Evolutionary conservation across 306 rosid genomes (phyloP).

Genomic region (Inga leiocalycina): DNA sequence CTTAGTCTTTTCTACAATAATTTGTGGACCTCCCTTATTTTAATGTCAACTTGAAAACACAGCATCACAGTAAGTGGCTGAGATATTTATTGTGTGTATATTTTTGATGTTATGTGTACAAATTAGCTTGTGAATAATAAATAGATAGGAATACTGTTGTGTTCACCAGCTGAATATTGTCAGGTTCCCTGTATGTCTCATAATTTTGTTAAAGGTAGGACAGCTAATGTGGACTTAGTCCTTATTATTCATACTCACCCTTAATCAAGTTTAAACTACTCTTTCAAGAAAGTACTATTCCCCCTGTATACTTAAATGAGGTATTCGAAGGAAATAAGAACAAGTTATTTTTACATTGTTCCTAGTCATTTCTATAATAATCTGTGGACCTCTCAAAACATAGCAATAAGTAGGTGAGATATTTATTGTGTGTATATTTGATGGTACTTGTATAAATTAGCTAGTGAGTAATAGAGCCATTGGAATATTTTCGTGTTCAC

Average conservation of each 20-base stretch:
- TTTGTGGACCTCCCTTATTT: neutral
- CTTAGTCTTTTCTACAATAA: neutral
- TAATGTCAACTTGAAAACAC: neutral
- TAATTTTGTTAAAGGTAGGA: neutral
- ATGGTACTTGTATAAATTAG: neutral
- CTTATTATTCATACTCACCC: neutral
- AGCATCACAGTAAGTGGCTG: neutral
- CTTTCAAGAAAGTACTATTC: neutral
- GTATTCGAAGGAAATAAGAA: slow-evolving; percentile 24
- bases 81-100: neutral
- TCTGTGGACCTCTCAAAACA: neutral
- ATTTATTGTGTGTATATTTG: neutral
- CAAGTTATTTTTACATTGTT: neutral
- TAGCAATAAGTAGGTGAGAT: neutral
- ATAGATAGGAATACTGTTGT: neutral
- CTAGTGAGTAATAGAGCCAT: neutral
- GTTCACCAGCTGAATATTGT: neutral
- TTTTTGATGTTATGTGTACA: neutral
- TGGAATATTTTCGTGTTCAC: neutral
- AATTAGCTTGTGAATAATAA: neutral
- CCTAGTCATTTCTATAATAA: neutral
- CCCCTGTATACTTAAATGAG: neutral
- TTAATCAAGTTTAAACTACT: neutral
- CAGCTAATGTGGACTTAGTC: neutral
- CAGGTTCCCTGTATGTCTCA: neutral